Evolutionary conservation across 1,139 yeast genomes (phyloP), one percentile per base, ranked within the genome.

Genomic region (Yamadazyma spencermartinsiae): DNA sequence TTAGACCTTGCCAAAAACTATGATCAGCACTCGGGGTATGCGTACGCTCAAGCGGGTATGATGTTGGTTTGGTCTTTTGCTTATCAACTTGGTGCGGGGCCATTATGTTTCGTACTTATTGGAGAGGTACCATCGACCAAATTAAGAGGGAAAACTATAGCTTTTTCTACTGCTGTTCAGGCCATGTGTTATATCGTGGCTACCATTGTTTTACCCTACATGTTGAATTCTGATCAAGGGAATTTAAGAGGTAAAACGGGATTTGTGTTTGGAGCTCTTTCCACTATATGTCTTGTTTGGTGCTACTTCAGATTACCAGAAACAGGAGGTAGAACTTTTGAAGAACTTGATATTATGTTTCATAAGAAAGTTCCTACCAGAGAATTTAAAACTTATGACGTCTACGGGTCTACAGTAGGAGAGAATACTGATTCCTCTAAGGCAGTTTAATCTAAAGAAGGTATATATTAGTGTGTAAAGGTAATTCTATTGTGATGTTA

Each of bases 161-260:
- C 74, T 42, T 53, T 78, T 42, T 76, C 82, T 3, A 70, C 80
- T 51, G 68, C 70, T 46, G 53, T 67, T 27, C 73, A 74, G 57
- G 63, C 65, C 46, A 29, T 67, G 33, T 58, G 68, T 31, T 66
- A 70, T 24, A 67, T 77, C 42, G 60, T 72, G 29, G 63, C 53
- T 51, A 48, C 69, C 20, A 60, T 76, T 25, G 58, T 71, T 23
- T 68, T 67, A 37, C 82, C 84, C 13, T 76, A 76, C 54, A 71
- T 78, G 80, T 63, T 79, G 52, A 76, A 76, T 53, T 74, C 79
- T 2, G 64, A 69, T 11, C 71, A 74, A 10, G 75, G 78, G 63
- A 66, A 75, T 49, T 65, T 77, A 76, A 63, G 71, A 45, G 83
- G 80, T 29, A 76, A 77, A 55, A 64, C 78, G 15, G 82, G 76